These are phyloP conservation scores for Jatropha podagrica DNA, from an alignment of 441 rosid genomes.

Conservation along the genomic window DNA sequence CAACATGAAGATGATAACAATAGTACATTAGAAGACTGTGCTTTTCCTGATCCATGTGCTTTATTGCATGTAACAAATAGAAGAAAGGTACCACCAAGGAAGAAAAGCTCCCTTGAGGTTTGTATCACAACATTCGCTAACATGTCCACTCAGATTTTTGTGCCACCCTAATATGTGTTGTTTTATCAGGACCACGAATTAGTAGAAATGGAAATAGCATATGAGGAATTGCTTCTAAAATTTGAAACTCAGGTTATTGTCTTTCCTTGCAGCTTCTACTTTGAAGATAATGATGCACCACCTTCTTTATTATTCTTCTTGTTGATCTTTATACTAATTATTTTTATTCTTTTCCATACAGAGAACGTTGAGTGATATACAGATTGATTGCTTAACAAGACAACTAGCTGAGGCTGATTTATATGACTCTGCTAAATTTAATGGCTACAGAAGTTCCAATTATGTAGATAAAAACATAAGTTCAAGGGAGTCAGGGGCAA, in stretches of 20 bases:
- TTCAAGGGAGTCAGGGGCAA: slow-evolving; percentile 61
- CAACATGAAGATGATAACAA: slow-evolving; percentile 40
- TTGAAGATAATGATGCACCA: background rate
- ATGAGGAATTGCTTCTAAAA: slow-evolving; percentile 65
- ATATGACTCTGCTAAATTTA: slow-evolving; percentile 27
- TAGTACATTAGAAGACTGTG: slow-evolving; percentile 38
- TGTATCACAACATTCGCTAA: slow-evolving; percentile 34
- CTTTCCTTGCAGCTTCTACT: slow-evolving; percentile 28
- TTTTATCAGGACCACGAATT: slow-evolving; percentile 54
- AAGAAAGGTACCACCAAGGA: slow-evolving; percentile 60
- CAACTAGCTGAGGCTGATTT: slow-evolving; percentile 47
- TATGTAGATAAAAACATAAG: slow-evolving; percentile 38
- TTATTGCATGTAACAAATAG: slow-evolving; percentile 79
- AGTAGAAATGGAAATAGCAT: slow-evolving; percentile 50
- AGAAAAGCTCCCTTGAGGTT: slow-evolving; percentile 57
- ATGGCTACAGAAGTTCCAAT: slow-evolving; percentile 26
- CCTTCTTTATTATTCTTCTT: background rate
- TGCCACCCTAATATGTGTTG: slow-evolving; percentile 28
- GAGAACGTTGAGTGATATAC: slow-evolving; percentile 62
- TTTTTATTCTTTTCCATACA: slow-evolving; percentile 22
- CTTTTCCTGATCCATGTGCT: slow-evolving; percentile 70
- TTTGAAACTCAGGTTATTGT: slow-evolving; percentile 65
- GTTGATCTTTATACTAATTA: background rate
- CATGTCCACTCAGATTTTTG: slow-evolving; percentile 19
- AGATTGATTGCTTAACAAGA: slow-evolving; percentile 63